A percentile compares a stretch with the other conserved stretches of the same genome.
These are phyloP conservation scores for Vigna radiata DNA, from an alignment of 306 rosid genomes.

Conservation along the genomic window DNA sequence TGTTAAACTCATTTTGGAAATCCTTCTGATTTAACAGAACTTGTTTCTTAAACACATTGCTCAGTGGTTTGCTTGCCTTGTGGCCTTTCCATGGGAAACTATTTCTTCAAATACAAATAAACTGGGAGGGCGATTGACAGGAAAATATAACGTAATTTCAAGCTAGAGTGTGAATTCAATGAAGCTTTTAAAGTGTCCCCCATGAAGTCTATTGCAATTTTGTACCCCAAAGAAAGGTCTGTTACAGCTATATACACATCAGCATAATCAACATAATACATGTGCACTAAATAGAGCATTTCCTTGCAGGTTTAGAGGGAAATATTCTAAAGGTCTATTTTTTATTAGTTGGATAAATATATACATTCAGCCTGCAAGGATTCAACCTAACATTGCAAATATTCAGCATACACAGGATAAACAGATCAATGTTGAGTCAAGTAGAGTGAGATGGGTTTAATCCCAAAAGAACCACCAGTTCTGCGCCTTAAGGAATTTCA, in stretches of 20 bases:
- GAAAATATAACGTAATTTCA: background rate
- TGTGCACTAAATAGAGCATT: slow-evolving; percentile 4
- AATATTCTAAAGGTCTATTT: slow-evolving; percentile 17
- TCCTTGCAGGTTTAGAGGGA: slow-evolving; percentile 14
- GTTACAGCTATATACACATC: slow-evolving; percentile 23
- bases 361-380: slow-evolving; percentile 46
- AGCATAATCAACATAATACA: background rate
- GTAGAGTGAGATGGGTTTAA: slow-evolving; percentile 43
- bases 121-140: background rate
- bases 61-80: background rate
- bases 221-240: slow-evolving; percentile 1
- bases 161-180: background rate
- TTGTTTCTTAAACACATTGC: background rate
- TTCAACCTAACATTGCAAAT: slow-evolving; percentile 40
- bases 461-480: slow-evolving; percentile 45
- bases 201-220: background rate
- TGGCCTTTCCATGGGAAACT: background rate
- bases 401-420: slow-evolving; percentile 34
- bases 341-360: slow-evolving; percentile 43
- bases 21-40: too few relatives aligned
- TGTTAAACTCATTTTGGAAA: too few relatives aligned
- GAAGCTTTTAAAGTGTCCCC: background rate
- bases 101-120: background rate
- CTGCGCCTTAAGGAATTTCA: slow-evolving; percentile 39
- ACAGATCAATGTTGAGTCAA: slow-evolving; percentile 34